A percentile compares a stretch with the other conserved stretches of the same genome.
These are phyloP conservation scores for Metschnikowia lochheadii DNA, from an alignment of 805 yeast species.

Conservation along the genomic window DNA sequence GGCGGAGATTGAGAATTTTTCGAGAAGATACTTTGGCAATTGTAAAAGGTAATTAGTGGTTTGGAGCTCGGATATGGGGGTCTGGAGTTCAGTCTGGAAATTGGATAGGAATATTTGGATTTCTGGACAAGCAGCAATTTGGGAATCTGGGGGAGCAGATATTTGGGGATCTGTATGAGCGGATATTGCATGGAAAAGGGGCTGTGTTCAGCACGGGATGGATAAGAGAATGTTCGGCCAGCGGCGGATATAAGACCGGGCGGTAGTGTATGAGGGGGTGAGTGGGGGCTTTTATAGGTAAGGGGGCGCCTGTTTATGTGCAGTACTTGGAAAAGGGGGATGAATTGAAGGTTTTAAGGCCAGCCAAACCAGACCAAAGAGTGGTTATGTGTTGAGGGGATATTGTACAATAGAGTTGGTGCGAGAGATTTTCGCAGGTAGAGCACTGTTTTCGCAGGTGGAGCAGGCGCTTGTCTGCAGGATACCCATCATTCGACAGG, in stretches of 20 bases:
- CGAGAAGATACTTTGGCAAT: no score
- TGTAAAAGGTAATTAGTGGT: no score
- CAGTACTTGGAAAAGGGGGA: neutral
- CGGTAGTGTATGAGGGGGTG: neutral
- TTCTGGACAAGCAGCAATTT: no score
- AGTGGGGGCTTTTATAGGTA: no score
- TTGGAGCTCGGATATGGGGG: no score
- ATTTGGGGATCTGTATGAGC: neutral
- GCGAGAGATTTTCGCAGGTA: slow-evolving; percentile 1
- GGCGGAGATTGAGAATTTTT: neutral
- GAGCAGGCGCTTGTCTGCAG: neutral
- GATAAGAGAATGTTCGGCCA: neutral
- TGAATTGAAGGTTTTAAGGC: neutral
- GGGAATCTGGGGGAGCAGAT: no score
- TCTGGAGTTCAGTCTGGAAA: no score
- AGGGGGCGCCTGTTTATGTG: no score
- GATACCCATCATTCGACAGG: neutral
- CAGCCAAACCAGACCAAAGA: neutral
- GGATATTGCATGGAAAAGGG: neutral
- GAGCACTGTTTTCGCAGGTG: neutral
- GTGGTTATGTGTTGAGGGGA: neutral
- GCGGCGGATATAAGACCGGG: neutral
- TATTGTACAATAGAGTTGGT: neutral
- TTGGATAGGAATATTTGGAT: no score
- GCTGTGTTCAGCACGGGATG: neutral